These are phyloP conservation scores for Sclerospora graminicola DNA, from an alignment of 352 stramenopile genomes.

Conservation along the genomic window DNA sequence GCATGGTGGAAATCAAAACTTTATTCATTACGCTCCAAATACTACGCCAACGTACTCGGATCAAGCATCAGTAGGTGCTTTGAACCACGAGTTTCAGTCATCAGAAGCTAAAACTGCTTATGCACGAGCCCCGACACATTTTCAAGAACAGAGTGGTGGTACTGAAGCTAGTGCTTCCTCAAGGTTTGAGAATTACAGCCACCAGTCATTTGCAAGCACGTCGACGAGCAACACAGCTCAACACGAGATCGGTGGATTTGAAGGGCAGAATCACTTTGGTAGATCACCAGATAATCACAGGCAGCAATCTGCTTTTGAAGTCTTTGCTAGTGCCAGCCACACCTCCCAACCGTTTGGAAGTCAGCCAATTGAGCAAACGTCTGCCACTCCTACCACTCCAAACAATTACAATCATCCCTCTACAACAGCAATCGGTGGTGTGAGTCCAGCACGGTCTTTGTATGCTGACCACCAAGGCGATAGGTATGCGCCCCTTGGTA, in stretches of 20 bases:
- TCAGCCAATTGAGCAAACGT: slow-evolving; percentile 11
- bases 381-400: slow-evolving; percentile 5
- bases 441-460: slow-evolving; percentile 6
- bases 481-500: slow-evolving; percentile 3
- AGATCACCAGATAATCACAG: slow-evolving; percentile 11
- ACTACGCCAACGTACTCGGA: slow-evolving; percentile 2
- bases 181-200: slow-evolving; percentile 9
- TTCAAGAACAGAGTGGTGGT: slow-evolving; percentile 7
- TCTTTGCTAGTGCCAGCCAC: slow-evolving; percentile 7
- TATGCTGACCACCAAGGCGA: slow-evolving; percentile 6
- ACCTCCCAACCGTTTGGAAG: slow-evolving; percentile 4
- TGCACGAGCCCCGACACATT: slow-evolving; percentile 4
- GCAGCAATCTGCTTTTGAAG: slow-evolving; percentile 5
- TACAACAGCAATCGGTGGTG: slow-evolving; percentile 6
- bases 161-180: slow-evolving; percentile 1
- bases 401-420: slow-evolving; percentile 14
- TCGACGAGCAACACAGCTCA: slow-evolving; percentile 10
- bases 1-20: slow-evolving; percentile 8
- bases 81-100: slow-evolving; percentile 5
- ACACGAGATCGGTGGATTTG: slow-evolving; percentile 7
- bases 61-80: slow-evolving; percentile 5
- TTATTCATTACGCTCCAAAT: slow-evolving; percentile 9
- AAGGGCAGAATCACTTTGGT: slow-evolving; percentile 4
- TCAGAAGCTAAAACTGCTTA: not conserved
- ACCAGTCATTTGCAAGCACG: slow-evolving; percentile 17